Conservation (phyloP, 768 basidiomycete species). For the Porpolomopsis calyptriformis region DNA sequence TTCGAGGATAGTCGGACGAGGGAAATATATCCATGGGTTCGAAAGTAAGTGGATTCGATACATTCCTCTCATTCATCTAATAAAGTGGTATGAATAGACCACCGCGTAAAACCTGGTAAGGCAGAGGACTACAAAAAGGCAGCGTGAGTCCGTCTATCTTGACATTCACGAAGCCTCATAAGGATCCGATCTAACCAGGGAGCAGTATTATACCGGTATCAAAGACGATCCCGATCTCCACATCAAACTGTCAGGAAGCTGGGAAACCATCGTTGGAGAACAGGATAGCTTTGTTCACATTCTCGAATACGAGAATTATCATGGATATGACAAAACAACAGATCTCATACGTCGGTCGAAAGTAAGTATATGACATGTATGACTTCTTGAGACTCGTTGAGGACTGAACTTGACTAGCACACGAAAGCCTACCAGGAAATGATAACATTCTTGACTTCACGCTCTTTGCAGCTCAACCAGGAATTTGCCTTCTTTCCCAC, state of each 20-base stretch:
- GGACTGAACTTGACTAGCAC: constrained; percentile 34
- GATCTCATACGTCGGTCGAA: constrained; percentile 51
- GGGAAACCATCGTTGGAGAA: constrained; percentile 85
- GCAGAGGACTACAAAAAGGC: constrained; percentile 79
- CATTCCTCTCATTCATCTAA: background rate
- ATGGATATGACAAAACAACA: constrained; percentile 73
- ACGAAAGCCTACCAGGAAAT: constrained; percentile 57
- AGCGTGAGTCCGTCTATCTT: constrained; percentile 43
- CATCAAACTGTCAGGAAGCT: constrained; percentile 86
- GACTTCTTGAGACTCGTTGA: background rate
- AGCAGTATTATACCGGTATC: constrained; percentile 75
- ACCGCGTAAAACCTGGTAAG: constrained; percentile 75
- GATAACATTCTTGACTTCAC: constrained; percentile 64
- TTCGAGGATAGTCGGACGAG: constrained; percentile 78
- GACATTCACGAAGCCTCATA: constrained; percentile 2
- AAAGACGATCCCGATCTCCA: constrained; percentile 61
- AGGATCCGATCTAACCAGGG: constrained; percentile 33
- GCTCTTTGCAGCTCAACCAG: constrained; percentile 72
- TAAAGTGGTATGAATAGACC: constrained; percentile 37
- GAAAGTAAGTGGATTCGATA: constrained; percentile 47
- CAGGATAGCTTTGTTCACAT: constrained; percentile 77
- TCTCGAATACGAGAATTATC: constrained; percentile 90
- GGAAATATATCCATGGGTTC: constrained; percentile 89
- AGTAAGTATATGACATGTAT: constrained; percentile 29
- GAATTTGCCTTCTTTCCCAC: constrained; percentile 96